phyloP scores from a whole-genome alignment of 78 protist genomes.

The Speleostelium caveatum region DNA sequence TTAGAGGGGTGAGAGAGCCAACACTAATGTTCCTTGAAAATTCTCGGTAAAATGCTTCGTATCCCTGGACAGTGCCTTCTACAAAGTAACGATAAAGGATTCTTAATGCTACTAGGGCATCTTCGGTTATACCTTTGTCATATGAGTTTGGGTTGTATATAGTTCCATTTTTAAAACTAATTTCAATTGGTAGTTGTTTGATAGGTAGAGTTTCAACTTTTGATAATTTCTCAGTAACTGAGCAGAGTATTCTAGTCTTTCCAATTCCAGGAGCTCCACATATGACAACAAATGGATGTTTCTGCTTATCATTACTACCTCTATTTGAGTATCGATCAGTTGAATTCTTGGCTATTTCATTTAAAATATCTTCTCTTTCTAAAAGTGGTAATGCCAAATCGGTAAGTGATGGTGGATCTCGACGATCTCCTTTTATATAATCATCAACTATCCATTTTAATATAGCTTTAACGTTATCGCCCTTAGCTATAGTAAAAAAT shows the following conservation, averaged over 20 bases:
- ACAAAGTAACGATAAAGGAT: not conserved
- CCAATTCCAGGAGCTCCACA: not conserved
- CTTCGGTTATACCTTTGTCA: not conserved
- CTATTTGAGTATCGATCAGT: not conserved
- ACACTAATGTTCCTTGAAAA: not conserved
- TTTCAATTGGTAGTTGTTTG: not conserved
- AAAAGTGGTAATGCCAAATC: not conserved
- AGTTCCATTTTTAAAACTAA: not conserved
- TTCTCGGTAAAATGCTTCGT: not conserved
- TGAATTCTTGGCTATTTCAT: not conserved
- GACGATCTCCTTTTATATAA: not conserved
- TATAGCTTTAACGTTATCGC: not conserved
- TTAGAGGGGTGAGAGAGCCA: not conserved
- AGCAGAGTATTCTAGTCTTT: not conserved
- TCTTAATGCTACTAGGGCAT: not conserved
- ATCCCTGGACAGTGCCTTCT: not conserved
- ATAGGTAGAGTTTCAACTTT: not conserved
- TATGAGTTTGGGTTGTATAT: not conserved
- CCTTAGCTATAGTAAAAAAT: no score
- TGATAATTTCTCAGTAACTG: not conserved
- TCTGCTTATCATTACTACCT: not conserved
- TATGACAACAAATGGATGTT: not conserved
- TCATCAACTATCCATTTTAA: not conserved
- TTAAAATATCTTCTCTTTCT: not conserved
- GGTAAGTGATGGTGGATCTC: not conserved